Evolutionary conservation across 192 early-diverging fungal species (phyloP).

Genomic region (Funneliformis mosseae): DNA sequence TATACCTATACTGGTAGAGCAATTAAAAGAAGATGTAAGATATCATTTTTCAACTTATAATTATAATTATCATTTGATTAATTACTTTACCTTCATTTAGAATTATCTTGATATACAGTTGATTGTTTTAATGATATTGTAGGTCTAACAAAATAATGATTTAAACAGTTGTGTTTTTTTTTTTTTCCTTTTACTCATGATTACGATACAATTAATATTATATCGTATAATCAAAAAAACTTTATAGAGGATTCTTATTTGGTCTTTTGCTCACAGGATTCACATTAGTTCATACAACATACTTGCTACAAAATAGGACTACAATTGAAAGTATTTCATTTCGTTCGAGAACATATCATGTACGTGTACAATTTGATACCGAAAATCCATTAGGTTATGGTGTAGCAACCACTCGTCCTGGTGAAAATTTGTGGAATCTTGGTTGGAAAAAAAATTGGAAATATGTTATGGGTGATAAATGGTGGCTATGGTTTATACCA

Average conservation of each 20-base stretch:
- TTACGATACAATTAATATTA: not conserved
- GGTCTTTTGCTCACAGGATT: constrained; percentile 53
- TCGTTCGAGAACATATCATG: not conserved
- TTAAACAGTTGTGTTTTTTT: not conserved
- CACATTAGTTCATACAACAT: constrained; percentile 50
- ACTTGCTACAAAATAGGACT: constrained; percentile 54
- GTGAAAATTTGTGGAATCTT: constrained; percentile 49
- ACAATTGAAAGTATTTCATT: constrained; percentile 48
- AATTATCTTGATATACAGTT: constrained; percentile 26
- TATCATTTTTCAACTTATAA: not conserved
- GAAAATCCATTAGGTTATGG: constrained; percentile 34
- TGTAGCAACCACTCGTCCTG: constrained; percentile 38
- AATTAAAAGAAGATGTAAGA: constrained; percentile 6
- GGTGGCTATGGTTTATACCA: constrained; percentile 52
- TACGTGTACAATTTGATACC: constrained; percentile 32
- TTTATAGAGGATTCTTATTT: constrained; percentile 39
- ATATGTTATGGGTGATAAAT: constrained; percentile 50
- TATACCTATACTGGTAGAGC: constrained; percentile 33
- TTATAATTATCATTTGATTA: not conserved
- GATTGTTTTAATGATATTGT: constrained; percentile 23
- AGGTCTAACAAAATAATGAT: not conserved
- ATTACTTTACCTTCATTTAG: constrained; percentile 30
- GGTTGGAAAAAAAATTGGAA: constrained; percentile 51
- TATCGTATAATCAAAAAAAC: not conserved
- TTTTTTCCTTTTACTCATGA: not conserved